Percentiles rank a stretch among this genome's conserved stretches.
Evolutionary conservation across 108 stramenopile genomes (phyloP).

Genomic region (Skeletonema grethae): DNA sequence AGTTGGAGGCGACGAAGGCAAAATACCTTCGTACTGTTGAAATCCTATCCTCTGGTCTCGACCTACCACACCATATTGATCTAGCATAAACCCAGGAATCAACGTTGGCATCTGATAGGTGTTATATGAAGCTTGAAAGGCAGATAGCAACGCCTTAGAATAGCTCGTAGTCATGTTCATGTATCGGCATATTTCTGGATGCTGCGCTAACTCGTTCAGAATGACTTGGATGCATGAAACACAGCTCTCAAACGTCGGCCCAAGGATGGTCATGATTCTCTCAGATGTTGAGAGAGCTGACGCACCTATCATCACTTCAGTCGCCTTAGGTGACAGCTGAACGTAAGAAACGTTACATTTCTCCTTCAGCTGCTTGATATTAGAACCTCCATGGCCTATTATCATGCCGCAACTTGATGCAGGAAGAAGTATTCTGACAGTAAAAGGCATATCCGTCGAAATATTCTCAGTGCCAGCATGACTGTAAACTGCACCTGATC

Average conservation of each 20-base stretch:
- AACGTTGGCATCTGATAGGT: constrained; percentile 9
- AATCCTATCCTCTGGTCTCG: constrained; percentile 24
- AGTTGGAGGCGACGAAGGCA: constrained; percentile 12
- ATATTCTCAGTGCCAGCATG: constrained; percentile 27
- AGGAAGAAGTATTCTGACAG: constrained; percentile 77
- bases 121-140: constrained; percentile 10
- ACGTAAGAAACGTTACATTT: constrained; percentile 66
- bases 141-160: constrained; percentile 41
- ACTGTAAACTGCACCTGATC: constrained; percentile 10
- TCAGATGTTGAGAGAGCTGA: constrained; percentile 52
- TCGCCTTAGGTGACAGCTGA: constrained; percentile 71
- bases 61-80: constrained; percentile 3
- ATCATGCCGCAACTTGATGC: constrained; percentile 81
- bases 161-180: constrained; percentile 84
- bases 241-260: constrained; percentile 55
- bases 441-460: constrained; percentile 40
- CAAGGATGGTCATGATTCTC: constrained; percentile 76
- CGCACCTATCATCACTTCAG: constrained; percentile 18
- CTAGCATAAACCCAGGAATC: not conserved
- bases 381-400: constrained; percentile 77
- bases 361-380: constrained; percentile 79
- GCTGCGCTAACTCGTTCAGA: constrained; percentile 64
- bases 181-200: constrained; percentile 77
- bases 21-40: constrained; percentile 29
- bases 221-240: constrained; percentile 53